Conservation (phyloP, 2,329 filamentous ascomycete genomes). For the Fusarium phyllophilum region DNA sequence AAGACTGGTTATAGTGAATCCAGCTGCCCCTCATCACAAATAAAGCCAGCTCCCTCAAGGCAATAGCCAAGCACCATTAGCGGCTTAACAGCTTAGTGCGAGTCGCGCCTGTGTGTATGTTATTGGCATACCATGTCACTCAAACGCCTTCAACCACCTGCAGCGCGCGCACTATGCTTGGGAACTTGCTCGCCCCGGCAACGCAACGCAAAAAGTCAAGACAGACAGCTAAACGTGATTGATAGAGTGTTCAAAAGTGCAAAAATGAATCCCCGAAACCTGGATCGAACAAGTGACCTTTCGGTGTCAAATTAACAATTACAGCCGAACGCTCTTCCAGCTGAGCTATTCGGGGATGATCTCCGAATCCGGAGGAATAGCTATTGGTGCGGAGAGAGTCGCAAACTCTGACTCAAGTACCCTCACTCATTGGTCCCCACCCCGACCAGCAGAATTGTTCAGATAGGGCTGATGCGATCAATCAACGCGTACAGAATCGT, state of each 20-base stretch:
- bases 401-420: fast-evolving
- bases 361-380: slow-evolving; percentile 1
- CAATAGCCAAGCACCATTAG: neutral
- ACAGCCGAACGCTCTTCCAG: slow-evolving; percentile 3
- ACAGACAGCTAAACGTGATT: fast-evolving
- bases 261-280: slow-evolving; percentile 1
- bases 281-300: slow-evolving; percentile 4
- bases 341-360: slow-evolving; percentile 1
- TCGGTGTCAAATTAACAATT: slow-evolving; percentile 1
- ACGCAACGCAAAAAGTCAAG: neutral
- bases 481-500: slow-evolving; percentile 17
- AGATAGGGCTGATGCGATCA: slow-evolving; percentile 5
- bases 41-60: no score
- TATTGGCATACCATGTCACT: fast-evolving
- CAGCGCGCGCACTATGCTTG: fast-evolving
- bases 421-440: fast-evolving
- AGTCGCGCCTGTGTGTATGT: fast-evolving
- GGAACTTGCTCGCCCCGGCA: fast-evolving
- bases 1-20: fast-evolving
- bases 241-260: fast-evolving
- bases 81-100: neutral
- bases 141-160: fast-evolving
- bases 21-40: neutral
- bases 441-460: neutral
- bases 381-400: neutral